Evolutionary conservation across 148 eudicot species (phyloP).

Genomic region (Nepenthes gracilis): DNA sequence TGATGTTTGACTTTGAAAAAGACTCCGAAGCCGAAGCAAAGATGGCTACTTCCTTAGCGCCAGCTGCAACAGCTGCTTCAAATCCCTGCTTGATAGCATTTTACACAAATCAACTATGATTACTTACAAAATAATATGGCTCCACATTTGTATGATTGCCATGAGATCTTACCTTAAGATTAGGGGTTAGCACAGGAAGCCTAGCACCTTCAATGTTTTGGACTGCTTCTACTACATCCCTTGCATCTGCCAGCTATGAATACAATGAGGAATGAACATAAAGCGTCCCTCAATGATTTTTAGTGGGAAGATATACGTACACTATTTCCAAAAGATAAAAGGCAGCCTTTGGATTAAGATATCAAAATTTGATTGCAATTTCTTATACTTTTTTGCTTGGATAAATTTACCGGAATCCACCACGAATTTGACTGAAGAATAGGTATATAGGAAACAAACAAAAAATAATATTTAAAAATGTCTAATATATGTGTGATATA

Average conservation of each 20-base stretch:
- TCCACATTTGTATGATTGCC: background rate
- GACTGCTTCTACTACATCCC: constrained; percentile 66
- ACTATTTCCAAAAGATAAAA: too few species aligned
- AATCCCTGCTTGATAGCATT: constrained; percentile 46
- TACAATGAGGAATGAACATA: background rate
- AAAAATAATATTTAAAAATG: too few species aligned
- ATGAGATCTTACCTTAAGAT: constrained; percentile 57
- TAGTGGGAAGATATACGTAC: too few species aligned
- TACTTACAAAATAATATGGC: background rate
- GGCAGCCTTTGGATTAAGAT: too few species aligned
- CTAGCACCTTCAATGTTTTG: constrained; percentile 43
- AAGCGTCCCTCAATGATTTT: background rate
- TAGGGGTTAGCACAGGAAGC: constrained; percentile 86
- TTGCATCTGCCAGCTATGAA: constrained; percentile 81
- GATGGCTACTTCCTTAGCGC: constrained; percentile 90
- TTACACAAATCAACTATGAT: background rate
- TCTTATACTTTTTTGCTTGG: too few species aligned
- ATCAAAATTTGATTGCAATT: too few species aligned
- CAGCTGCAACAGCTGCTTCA: constrained; percentile 91
- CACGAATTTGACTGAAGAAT: too few species aligned
- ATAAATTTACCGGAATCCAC: too few species aligned
- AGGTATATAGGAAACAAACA: too few species aligned
- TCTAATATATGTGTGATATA: too few species aligned
- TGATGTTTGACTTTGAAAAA: constrained; percentile 82
- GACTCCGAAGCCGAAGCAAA: constrained; percentile 99